Evolutionary conservation across 164 flowering plant species (phyloP).

Genomic region (Stephania yunnanensis): DNA sequence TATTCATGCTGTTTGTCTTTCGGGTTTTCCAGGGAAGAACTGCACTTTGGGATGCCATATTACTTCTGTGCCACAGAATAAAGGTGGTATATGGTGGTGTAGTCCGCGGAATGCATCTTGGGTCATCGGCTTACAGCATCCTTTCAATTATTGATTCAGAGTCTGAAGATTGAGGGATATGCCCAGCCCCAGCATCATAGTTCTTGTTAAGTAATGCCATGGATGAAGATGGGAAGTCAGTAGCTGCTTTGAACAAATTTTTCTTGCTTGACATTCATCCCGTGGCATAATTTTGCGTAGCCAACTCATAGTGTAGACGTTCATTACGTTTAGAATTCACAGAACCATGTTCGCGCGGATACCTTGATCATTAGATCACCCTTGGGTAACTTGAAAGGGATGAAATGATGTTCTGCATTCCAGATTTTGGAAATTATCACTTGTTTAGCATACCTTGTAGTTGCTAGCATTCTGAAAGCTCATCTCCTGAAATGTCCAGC

Average conservation of each 20-base stretch:
- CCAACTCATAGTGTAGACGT: not conserved
- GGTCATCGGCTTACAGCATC: constrained; percentile 72
- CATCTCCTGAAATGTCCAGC: too few species aligned
- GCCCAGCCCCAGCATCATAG: not conserved
- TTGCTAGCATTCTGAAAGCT: too few species aligned
- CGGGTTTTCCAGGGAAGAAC: constrained; percentile 73
- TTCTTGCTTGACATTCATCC: not conserved
- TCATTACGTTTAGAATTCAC: not conserved
- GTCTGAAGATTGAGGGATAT: constrained; percentile 37
- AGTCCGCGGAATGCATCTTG: constrained; percentile 86
- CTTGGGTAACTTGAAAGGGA: too few species aligned
- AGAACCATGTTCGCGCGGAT: too few species aligned
- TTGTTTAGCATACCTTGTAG: too few species aligned
- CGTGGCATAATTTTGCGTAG: not conserved
- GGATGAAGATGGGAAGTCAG: not conserved
- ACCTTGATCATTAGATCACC: too few species aligned
- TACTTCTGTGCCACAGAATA: constrained; percentile 72
- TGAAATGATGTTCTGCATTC: too few species aligned
- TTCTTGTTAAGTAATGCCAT: not conserved
- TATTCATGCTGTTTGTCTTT: not conserved
- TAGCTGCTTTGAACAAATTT: not conserved
- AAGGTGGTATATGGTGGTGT: constrained; percentile 68
- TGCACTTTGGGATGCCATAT: constrained; percentile 90
- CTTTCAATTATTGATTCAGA: constrained; percentile 65
- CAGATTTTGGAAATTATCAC: too few species aligned